Evolutionary conservation across 305 asterid species (phyloP), one percentile per base, ranked within the genome.

Genomic region (Caryopteris hybrid): DNA sequence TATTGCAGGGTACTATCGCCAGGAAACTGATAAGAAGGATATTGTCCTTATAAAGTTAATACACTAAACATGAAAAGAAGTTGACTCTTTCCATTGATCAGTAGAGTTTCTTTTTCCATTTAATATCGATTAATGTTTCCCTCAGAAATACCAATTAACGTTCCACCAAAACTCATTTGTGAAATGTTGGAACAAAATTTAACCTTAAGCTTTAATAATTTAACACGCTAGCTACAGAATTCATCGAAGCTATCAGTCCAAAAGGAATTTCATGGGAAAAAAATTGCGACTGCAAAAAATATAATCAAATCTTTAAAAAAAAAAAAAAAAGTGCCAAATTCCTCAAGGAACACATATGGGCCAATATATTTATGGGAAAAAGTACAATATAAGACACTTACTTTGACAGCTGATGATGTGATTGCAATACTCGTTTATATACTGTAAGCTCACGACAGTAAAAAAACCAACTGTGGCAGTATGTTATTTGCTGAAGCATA

Each of bases 401-500:
- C 23, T 58, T 29, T 48, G 20, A 58, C 61, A 51, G 33, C 47
- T 25, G 38, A 56, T 9, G 16, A 21, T 23, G 43, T 20, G 13
- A 51, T 31, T 29, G 11, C 29, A 14, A 6, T 3, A 27, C 53
- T 39, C 63, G 9, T 47, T 22, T 25, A 2, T 43, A 53, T 18
- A 41, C 14, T 56, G 36, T 55, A 29, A 39, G 17, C 21, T 39
- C 36, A 25, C 34, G n/a, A 45, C 21, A 47, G 50, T 21, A 36
- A 53, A 61, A 34, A 65, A 70, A 70, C 33, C 36, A 36, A 53
- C 18, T 4, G 63, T 48, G 11, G 16, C 29, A 56, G 60, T 39
- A 18, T 51, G 27, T 53, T 55, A 41, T 46, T 51, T 47, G 38
- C 31, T 34, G 60, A 66, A 57, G 56, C 66, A 13, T 54, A 89